A percentile compares a stretch with the other conserved stretches of the same genome.
Evolutionary conservation across 139 green algal species (phyloP).

Genomic region (Picochlorum sp.): DNA sequence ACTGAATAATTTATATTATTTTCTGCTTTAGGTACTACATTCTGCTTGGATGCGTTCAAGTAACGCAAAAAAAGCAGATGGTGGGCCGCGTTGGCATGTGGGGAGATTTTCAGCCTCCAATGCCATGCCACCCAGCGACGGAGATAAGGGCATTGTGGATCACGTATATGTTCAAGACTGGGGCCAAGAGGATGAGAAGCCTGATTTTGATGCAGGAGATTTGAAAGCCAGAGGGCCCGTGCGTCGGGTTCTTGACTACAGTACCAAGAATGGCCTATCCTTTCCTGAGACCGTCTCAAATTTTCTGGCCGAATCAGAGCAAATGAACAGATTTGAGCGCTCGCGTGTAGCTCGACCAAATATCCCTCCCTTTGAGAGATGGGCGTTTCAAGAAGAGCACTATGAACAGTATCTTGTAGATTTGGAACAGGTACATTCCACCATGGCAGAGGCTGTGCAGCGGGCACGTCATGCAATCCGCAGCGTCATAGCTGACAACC

Average conservation of each 20-base stretch:
- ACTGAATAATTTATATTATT: background rate
- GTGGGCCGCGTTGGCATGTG: too few relatives aligned
- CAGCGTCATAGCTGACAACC: too few relatives aligned
- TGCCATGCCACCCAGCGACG: too few relatives aligned
- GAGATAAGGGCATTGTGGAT: slow-evolving; percentile 1
- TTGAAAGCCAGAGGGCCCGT: background rate
- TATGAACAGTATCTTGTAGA: slow-evolving; percentile 20
- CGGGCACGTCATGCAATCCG: too few relatives aligned
- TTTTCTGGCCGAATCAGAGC: background rate
- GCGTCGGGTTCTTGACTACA: background rate
- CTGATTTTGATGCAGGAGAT: slow-evolving; percentile 3
- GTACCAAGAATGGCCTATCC: background rate
- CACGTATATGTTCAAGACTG: slow-evolving; percentile 8
- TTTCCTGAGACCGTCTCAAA: background rate
- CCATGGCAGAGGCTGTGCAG: slow-evolving; percentile 1
- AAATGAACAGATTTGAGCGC: background rate
- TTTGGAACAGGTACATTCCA: background rate
- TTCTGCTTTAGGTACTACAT: background rate
- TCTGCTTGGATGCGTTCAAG: too few relatives aligned
- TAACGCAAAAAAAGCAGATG: too few relatives aligned
- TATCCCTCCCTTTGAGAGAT: slow-evolving; percentile 10
- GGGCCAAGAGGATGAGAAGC: background rate
- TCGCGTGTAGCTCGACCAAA: background rate
- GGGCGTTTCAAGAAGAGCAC: slow-evolving; percentile 13
- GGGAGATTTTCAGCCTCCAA: too few relatives aligned